These are phyloP conservation scores for Starmerella bombi DNA, from an alignment of 805 yeast genomes.

Conservation along the genomic window DNA sequence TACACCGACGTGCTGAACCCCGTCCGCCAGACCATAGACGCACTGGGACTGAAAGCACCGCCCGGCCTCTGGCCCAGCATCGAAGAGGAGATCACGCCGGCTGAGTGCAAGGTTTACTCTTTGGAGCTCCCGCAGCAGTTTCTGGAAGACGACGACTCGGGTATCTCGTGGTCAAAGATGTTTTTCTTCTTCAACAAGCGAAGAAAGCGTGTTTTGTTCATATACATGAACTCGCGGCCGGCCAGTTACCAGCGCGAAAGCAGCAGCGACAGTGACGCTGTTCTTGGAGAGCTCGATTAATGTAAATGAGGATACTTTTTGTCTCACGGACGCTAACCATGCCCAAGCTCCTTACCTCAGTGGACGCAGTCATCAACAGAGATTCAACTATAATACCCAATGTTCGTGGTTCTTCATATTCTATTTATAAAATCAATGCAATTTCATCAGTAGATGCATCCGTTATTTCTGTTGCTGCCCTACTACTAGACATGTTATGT, in stretches of 20 bases:
- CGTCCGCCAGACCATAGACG: constrained; percentile 65
- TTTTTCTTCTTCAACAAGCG: constrained; percentile 89
- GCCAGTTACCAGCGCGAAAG: constrained; percentile 25
- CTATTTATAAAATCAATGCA: no score
- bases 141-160: constrained; percentile 46
- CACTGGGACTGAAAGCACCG: constrained; percentile 35
- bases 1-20: constrained; percentile 12
- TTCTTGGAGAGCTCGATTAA: constrained; percentile 30
- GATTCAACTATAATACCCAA: neutral
- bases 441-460: no score
- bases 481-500: no score
- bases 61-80: constrained; percentile 83
- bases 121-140: constrained; percentile 41
- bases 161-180: constrained; percentile 59
- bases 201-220: constrained; percentile 78
- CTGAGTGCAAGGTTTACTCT: constrained; percentile 35
- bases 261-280: constrained; percentile 23
- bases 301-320: no score
- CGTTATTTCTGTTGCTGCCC: no score
- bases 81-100: constrained; percentile 66
- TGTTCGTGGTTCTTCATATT: no score
- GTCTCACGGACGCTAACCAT: neutral
- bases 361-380: neutral
- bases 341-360: no score
- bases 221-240: constrained; percentile 42